phyloP scores from a whole-genome alignment of 139 green algal species.

The Coccomyxa sp. region DNA sequence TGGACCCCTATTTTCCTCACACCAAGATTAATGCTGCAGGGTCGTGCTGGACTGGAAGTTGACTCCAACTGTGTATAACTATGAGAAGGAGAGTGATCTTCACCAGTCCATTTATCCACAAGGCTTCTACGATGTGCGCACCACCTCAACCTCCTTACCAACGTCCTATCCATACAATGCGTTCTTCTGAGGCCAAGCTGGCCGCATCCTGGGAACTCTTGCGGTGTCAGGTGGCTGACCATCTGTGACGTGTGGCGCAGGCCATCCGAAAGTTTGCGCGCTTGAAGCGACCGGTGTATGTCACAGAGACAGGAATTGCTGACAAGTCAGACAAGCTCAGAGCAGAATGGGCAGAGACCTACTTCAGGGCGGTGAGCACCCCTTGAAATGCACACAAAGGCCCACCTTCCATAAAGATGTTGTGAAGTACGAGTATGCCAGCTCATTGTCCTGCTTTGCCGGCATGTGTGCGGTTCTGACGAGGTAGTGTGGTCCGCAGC shows the following conservation, averaged over 20 bases:
- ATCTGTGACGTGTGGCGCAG: not conserved
- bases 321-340: constrained; percentile 1
- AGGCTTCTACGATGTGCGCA: constrained; percentile 9
- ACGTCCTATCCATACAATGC: too few relatives aligned
- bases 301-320: constrained; percentile 16
- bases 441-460: not conserved
- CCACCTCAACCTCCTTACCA: not conserved
- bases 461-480: not conserved
- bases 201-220: too few relatives aligned
- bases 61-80: not conserved
- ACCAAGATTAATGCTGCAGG: not conserved
- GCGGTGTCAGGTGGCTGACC: not conserved
- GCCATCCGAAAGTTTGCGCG: not conserved
- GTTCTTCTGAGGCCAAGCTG: too few relatives aligned
- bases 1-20: too few relatives aligned
- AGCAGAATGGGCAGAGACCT: not conserved
- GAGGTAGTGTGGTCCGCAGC: not conserved
- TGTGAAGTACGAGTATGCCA: not conserved
- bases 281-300: constrained; percentile 3
- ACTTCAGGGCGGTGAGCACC: constrained; percentile 5
- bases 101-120: constrained; percentile 9
- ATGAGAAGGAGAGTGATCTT: constrained; percentile 1
- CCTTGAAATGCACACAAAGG: not conserved
- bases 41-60: constrained; percentile 6
- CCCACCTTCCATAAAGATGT: not conserved